phyloP scores from a whole-genome alignment of 345 rosid genomes.

The Corchorus capsularis region DNA sequence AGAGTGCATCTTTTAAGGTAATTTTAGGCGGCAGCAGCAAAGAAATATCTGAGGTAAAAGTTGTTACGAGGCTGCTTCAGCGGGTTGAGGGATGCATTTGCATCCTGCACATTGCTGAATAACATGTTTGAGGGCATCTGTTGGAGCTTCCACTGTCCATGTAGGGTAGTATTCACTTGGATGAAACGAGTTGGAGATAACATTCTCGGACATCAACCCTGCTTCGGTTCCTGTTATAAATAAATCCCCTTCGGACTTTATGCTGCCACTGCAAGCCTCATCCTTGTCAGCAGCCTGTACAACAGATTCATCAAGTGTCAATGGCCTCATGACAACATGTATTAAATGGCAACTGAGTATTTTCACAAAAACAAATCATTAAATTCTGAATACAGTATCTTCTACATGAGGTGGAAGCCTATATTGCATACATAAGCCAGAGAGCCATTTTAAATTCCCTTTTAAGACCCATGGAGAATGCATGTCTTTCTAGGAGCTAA shows the following conservation, averaged over 20 bases:
- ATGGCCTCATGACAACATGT: not conserved
- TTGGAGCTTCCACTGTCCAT: constrained; percentile 74
- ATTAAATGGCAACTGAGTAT: not conserved
- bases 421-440: not conserved
- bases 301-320: constrained; percentile 18
- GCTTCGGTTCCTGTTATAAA: constrained; percentile 63
- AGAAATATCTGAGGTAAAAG: not conserved
- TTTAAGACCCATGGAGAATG: not conserved
- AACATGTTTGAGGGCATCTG: constrained; percentile 65
- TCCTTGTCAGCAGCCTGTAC: constrained; percentile 76
- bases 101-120: constrained; percentile 83
- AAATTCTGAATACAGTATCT: not conserved
- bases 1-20: not conserved
- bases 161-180: constrained; percentile 66
- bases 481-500: not conserved
- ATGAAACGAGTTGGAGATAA: constrained; percentile 49
- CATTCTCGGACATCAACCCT: constrained; percentile 45
- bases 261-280: constrained; percentile 47
- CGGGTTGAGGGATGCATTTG: constrained; percentile 62
- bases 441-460: not conserved
- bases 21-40: not conserved
- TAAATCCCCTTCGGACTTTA: constrained; percentile 82
- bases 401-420: not conserved
- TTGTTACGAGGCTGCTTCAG: constrained; percentile 30
- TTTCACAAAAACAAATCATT: not conserved